These are phyloP conservation scores for Teunomyces kruisii DNA, from an alignment of 805 yeast species.

Conservation along the genomic window DNA sequence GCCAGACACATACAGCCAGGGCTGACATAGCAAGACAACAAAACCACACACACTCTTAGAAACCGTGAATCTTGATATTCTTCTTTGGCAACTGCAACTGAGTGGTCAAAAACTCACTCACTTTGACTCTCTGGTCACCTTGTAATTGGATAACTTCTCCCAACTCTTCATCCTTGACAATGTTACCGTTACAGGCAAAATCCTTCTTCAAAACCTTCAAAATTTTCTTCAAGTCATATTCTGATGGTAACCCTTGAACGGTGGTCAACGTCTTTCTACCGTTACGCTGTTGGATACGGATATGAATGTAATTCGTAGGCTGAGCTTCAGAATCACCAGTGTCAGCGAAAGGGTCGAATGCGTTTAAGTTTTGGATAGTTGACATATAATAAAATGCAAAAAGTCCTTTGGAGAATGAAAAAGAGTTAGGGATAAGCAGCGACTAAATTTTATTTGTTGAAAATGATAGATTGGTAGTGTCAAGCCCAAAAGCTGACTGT, in stretches of 20 bases:
- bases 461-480: not conserved
- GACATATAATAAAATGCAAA: conserved; percentile 48
- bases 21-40: not conserved
- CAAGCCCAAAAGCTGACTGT: not conserved
- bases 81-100: conserved; percentile 90
- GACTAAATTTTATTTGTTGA: not conserved
- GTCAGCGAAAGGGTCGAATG: conserved; percentile 96
- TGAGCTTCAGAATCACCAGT: conserved; percentile 99
- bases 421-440: conserved; percentile 4
- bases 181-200: conserved; percentile 98
- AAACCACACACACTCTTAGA: conserved; percentile 44
- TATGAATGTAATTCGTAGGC: conserved; percentile 92
- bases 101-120: conserved; percentile 84
- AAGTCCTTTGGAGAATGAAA: not conserved
- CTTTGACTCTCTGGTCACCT: conserved; percentile 98
- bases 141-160: conserved; percentile 97
- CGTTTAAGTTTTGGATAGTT: conserved; percentile 88
- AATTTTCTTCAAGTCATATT: conserved; percentile 92
- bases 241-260: conserved; percentile 95
- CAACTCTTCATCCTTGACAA: conserved; percentile 92
- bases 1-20: too few species aligned
- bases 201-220: conserved; percentile 94
- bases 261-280: conserved; percentile 98
- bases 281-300: conserved; percentile 99
- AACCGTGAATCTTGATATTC: conserved; percentile 97